Base-by-base conservation (phyloP, 345 rosid species). In the Murraya paniculata region DNA sequence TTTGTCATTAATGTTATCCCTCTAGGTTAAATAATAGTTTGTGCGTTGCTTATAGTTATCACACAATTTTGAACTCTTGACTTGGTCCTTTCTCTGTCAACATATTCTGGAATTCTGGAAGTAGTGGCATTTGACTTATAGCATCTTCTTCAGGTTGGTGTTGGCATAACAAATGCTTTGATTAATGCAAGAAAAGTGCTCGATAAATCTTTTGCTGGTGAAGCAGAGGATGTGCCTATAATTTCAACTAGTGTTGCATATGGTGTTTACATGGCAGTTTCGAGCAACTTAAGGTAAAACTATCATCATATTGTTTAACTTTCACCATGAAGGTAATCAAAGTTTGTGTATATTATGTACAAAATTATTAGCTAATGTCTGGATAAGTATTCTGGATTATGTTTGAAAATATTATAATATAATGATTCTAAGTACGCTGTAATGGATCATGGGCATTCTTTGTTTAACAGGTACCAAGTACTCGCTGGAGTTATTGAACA, bases 401-500 rank as follows among this genome's bases (percentile, higher is more conserved):
- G 7, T 41, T 25, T 24, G 22, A 35, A 64, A 31, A 16, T 64
- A 21, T 64, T 18, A 4, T 64, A 64, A 27, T 31, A 64, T 21
- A 64, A 2, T 22, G 16, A 16, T 65, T 65, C 39, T 65, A 9
- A 72, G 62, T 9, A 13, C 5, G 25, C 24, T 18, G 10, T 36
- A 31, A 33, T 14, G 2, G 9, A 61, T 48, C 22, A 1, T 21
- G 21, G 30, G 33, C 9, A 28, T 61, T 41, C 48, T 67, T n/a
- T 67, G 30, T 30, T 56, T 58, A 62, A 80, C 79, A 92, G 97
- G 90, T 92, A 92, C 78, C 97, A 89, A 86, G 79, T 92, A 57
- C 86, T 92, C 61, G 94, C 93, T 1, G 97, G 97, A 25, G 88
- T 92, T 65, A 82, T 92, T 71, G 94, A 92, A 71, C 97, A 89